Conservation (phyloP, 108 stramenopile species). For the Nitzschia sp. region DNA sequence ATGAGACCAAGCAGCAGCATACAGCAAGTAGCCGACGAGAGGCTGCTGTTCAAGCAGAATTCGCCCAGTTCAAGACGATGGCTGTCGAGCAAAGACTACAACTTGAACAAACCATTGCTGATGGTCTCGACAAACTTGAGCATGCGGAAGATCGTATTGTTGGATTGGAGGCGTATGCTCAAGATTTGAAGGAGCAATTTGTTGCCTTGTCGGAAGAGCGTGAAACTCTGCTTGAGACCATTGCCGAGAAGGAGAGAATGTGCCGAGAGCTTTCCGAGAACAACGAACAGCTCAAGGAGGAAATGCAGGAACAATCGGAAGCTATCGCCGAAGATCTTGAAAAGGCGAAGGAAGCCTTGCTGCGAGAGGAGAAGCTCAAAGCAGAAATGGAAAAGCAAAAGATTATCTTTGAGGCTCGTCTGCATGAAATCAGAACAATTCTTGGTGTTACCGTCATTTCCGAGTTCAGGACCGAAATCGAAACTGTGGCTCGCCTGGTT, state of each 20-base stretch:
- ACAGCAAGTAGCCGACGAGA: neutral
- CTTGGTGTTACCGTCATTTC: constrained; percentile 15
- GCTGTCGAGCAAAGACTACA: neutral
- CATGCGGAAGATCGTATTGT: constrained; percentile 3
- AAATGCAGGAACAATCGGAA: neutral
- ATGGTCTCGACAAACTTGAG: neutral
- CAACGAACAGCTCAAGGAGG: neutral
- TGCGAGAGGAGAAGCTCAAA: constrained; percentile 1
- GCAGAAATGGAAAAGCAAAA: constrained; percentile 6
- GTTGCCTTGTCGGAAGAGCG: neutral
- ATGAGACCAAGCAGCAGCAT: constrained; percentile 9
- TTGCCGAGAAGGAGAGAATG: neutral
- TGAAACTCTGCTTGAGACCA: neutral
- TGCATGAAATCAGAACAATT: constrained; percentile 18
- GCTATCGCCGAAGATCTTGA: neutral
- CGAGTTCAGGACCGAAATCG: constrained; percentile 11
- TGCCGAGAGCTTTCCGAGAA: neutral
- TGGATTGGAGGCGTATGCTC: constrained; percentile 6
- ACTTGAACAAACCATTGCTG: neutral
- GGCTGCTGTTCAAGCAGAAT: neutral
- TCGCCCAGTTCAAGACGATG: neutral
- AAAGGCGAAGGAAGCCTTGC: constrained; percentile 1
- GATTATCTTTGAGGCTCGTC: neutral
- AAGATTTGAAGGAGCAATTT: constrained; percentile 13
- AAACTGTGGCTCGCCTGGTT: neutral